Evolutionary conservation across 768 basidiomycete species (phyloP), one percentile per base, ranked within the genome.

Genomic region (Omphalotus guepiniiformis): DNA sequence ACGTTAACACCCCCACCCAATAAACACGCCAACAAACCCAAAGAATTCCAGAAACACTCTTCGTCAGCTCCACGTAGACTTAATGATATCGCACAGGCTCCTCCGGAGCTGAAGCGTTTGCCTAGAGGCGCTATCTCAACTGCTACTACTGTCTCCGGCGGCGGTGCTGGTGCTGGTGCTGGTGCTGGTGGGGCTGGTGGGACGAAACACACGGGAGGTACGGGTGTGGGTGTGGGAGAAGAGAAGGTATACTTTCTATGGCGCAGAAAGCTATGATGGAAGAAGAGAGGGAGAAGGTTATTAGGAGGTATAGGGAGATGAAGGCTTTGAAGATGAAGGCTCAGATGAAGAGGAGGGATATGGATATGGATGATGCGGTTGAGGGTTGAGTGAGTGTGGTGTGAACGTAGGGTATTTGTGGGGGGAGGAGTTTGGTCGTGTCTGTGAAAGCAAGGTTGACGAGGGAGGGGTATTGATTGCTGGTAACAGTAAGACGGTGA

Each of bases 221-320:
- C n/a, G 51, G 9, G 52, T 55, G 27, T 57, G 56, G 32, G 52
- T n/a, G n/a, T n/a, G n/a, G n/a, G 56, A 37, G 38, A 18, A 49
- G 67, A 71, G 56, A 75, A 8, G 74, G 73, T 2, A 73, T 86
- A 6, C 54, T 90, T 25, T 84, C 83, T 23, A 82, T 88, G 76
- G 80, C 83, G 12, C 86, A 89, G 67, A 82, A 79, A 59, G 71
- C 72, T 5, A 80, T 87, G 80, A 80, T 92, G 78, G 85, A 85
- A 56, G 70, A 72, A 43, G 88, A 90, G 62, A 73, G 88, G 52
- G 82, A 85, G 55, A 82, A 75, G 50, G 85, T 67, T 18, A 82
- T 92, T 50, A 65, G 63, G 57, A 71, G 75, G 45, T 90, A 89
- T 62, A 68, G 88, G 50, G 76, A 83, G 63, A 56, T 90, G 63